A percentile compares a stretch with the other conserved stretches of the same genome.
phyloP scores from a whole-genome alignment of 176 grass and related monocot species.

The Rhynchospora breviuscula region DNA sequence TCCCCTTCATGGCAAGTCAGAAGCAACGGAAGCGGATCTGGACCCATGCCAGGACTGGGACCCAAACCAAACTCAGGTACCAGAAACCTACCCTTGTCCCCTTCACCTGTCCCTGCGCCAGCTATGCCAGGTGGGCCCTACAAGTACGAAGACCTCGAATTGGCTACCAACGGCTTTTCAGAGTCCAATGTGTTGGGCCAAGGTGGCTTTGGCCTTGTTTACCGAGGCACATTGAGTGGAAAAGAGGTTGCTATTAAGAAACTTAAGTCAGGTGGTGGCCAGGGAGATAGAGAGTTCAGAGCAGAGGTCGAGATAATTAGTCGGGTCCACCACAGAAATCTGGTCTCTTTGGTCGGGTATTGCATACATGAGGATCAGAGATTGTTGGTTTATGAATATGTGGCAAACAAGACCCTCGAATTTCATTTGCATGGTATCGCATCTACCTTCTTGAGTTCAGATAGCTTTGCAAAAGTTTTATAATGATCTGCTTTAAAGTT shows the following conservation, averaged over 20 bases:
- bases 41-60: slow-evolving; percentile 14
- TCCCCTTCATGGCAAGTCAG: slow-evolving; percentile 31
- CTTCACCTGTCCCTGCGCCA: slow-evolving; percentile 2
- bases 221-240: slow-evolving; percentile 51
- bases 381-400: slow-evolving; percentile 75
- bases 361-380: slow-evolving; percentile 65
- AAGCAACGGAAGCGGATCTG: slow-evolving; percentile 20
- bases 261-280: slow-evolving; percentile 50
- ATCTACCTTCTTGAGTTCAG: background rate
- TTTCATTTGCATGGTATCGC: slow-evolving; percentile 68
- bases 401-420: slow-evolving; percentile 81
- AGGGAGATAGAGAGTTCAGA: slow-evolving; percentile 82
- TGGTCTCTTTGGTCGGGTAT: slow-evolving; percentile 78
- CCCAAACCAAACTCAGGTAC: background rate
- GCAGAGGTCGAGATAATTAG: slow-evolving; percentile 87
- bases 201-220: slow-evolving; percentile 84
- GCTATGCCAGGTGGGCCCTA: slow-evolving; percentile 33
- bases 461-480: background rate
- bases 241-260: slow-evolving; percentile 83
- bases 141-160: slow-evolving; percentile 58
- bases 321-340: slow-evolving; percentile 76
- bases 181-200: slow-evolving; percentile 70
- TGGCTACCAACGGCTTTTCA: slow-evolving; percentile 57
- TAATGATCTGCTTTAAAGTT: background rate
- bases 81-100: slow-evolving; percentile 21